Evolutionary conservation across 1,284 basidiomycete species (phyloP), one percentile per base, ranked within the genome.

Genomic region (Phellopilus nigrolimitatus): DNA sequence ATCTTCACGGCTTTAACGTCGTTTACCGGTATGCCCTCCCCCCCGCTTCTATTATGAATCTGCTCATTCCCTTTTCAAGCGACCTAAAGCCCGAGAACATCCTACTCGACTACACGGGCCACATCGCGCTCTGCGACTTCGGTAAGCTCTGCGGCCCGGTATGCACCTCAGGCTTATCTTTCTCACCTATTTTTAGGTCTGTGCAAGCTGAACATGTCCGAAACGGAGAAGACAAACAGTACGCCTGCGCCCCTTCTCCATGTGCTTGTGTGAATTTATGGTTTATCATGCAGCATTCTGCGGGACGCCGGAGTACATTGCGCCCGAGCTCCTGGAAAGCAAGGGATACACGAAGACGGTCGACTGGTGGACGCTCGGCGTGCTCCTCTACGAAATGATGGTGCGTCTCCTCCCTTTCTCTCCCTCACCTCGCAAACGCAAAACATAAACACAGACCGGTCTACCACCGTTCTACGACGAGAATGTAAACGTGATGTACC

Each of bases 321-420:
- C 93, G 1, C 95, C 95, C 0, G 95, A 99, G 65, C 77, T 99
- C 31, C 73, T 99, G 27, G 87, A 97, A 56, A 95, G 90, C 55
- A 95, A 98, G 64, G 95, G 95, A 3, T 99, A 99, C 70, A 97
- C 95, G 27, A 97, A 97, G 72, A 95, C 93, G 0, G 95, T 99
- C 19, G 95, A 99, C 67, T 99, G 95, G 95, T 99, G 95, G 95
- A 99, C 95, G 1, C 79, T 99, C 1, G 97, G 95, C 53, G 95
- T 99, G 2, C 74, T 99, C 28, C 77, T 99, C 24, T 99, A 97
- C 66, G 95, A 99, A 69, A 99, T 99, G 97, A 91, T 98, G 77
- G 90, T 85, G 50, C 28, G 71, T 62, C 15, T 33, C 28, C n/a
- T 19, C 1, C 17, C 33, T 10, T 17, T 31, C 28, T 40, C 8